Conservation (phyloP, 1,284 basidiomycete species). For the Mycosarcoma maydis region DNA sequence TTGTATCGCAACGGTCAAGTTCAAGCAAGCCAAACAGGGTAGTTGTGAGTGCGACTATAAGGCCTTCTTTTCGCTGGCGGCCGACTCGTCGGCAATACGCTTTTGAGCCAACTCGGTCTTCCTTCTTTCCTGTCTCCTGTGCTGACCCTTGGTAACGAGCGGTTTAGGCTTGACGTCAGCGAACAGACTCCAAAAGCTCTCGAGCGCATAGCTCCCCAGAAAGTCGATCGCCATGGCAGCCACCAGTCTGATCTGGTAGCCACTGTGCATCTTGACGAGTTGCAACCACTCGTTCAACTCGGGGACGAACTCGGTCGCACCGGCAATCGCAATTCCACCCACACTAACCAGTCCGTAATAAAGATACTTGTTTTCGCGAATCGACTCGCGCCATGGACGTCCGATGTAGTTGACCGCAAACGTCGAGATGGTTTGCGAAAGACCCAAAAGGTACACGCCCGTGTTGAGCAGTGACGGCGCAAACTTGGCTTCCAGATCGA, state of each 20-base stretch:
- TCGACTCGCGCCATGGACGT: slow-evolving; percentile 60
- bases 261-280: slow-evolving; percentile 85
- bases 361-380: slow-evolving; percentile 61
- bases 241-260: slow-evolving; percentile 69
- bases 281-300: slow-evolving; percentile 97
- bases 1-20: background rate
- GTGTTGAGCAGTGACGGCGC: slow-evolving; percentile 64
- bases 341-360: slow-evolving; percentile 61
- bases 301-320: slow-evolving; percentile 80
- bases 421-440: slow-evolving; percentile 64
- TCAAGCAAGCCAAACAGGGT: too few relatives aligned
- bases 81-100: slow-evolving; percentile 3
- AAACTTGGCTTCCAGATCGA: slow-evolving; percentile 65
- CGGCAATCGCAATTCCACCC: slow-evolving; percentile 57
- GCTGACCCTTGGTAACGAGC: slow-evolving; percentile 39
- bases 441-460: slow-evolving; percentile 62
- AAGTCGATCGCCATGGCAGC: slow-evolving; percentile 86
- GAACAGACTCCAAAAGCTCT: slow-evolving; percentile 87
- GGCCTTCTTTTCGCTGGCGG: slow-evolving; percentile 25
- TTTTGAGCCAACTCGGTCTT: slow-evolving; percentile 29
- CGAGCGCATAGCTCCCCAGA: slow-evolving; percentile 84
- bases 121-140: slow-evolving; percentile 45
- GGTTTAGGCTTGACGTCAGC: slow-evolving; percentile 80
- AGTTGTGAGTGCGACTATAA: slow-evolving; percentile 12
- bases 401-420: slow-evolving; percentile 67